Base-by-base conservation (phyloP, 306 rosid species). In the Mimosa pudica region DNA sequence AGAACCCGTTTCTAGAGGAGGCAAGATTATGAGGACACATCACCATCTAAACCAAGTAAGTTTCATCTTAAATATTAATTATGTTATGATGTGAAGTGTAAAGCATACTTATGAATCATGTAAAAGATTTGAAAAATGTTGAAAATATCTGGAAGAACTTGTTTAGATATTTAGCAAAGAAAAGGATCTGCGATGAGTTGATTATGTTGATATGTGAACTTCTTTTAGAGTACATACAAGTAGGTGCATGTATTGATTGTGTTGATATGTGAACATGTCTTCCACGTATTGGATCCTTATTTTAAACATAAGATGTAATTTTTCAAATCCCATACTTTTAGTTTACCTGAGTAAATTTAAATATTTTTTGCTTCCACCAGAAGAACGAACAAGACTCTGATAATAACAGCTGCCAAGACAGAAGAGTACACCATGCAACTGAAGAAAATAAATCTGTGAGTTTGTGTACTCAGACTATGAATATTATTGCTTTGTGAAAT, bases 1-100 rank as follows among this genome's bases (percentile, higher is more conserved):
- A 77, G 97, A 90, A 77, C 83, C 86, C 68, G 51, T 81, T 16
- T 83, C 82, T 63, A 85, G 77, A 42, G 87, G 73, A 60, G 80
- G 73, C 76, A 89, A 83, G 64, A 65, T 82, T 42, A 75, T 63
- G 54, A 74, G 82, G 71, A 85, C 85, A 79, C 81, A 73, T 64
- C 83, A 79, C 45, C 74, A 62, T 52, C 66, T 58, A 69, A 74
- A 38, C 73, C 82, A 78, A 54, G 92, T 91, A 75, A 82, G 80
- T 74, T 70, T 18, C 47, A 32, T 4, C 44, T 11, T 42, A 7
- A 46, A 46, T 52, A 14, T 52, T 52, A 16, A 1, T 6, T 13
- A 18, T 51, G 30, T 11, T 54, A 16, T 2, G 24, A 16, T 54
- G 24, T 54, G 20, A 1, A 54, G 60, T 54, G 57, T 51, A 9